phyloP scores from a whole-genome alignment of 768 basidiomycete genomes.

The Mycena latifolia region DNA sequence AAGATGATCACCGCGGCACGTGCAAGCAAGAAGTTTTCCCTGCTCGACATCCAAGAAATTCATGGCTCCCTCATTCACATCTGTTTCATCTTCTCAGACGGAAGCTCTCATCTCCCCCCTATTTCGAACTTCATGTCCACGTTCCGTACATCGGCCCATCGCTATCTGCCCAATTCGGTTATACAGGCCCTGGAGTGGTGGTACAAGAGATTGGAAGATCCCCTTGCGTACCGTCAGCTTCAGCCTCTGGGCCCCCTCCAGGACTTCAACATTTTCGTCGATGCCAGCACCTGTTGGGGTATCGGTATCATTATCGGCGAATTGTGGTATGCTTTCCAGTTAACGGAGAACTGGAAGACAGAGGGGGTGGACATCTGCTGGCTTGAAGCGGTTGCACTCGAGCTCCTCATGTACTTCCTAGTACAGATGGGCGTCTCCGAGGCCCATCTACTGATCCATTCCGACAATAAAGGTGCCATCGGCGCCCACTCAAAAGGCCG shows the following conservation, averaged over 20 bases:
- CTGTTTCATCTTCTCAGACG: not conserved
- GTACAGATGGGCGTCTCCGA: not conserved
- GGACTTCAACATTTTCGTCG: not conserved
- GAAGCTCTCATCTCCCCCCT: not conserved
- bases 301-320: not conserved
- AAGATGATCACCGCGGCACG: not conserved
- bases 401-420: not conserved
- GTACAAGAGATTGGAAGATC: not conserved
- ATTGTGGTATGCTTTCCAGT: not conserved
- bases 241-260: not conserved
- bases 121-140: not conserved
- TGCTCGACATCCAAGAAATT: not conserved
- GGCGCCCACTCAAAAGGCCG: not conserved
- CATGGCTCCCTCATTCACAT: not conserved
- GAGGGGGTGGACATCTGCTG: not conserved
- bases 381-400: not conserved
- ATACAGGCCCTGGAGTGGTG: not conserved
- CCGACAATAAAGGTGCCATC: not conserved
- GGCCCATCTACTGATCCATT: not conserved
- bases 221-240: not conserved
- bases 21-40: not conserved
- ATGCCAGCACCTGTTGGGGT: conserved; percentile 1
- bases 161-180: not conserved
- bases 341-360: not conserved
- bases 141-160: not conserved